Evolutionary conservation across 139 green algal species (phyloP).

Genomic region (Tetraselmis chui): DNA sequence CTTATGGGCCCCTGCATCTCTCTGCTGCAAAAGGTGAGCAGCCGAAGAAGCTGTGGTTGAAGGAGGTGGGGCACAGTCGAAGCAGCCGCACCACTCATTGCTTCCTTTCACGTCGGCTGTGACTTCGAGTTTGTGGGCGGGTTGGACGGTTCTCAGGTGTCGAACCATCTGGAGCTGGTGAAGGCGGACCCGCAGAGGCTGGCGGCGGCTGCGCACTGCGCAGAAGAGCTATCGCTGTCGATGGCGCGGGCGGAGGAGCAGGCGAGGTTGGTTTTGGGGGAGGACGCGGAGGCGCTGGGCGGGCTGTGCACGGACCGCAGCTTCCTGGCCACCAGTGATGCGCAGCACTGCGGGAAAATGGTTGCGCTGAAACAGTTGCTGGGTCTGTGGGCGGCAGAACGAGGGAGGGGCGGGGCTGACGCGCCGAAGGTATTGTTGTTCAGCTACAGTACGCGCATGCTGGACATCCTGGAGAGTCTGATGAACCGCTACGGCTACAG

Average conservation of each 20-base stretch:
- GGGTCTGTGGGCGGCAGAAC: conserved; percentile 12
- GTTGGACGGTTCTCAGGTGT: conserved; percentile 21
- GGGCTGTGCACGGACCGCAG: conserved; percentile 19
- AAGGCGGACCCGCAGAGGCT: conserved; percentile 30
- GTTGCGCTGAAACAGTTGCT: conserved; percentile 41
- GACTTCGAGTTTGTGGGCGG: background rate
- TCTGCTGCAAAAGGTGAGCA: conserved; percentile 52
- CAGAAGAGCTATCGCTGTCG: no score
- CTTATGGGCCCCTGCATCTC: conserved; percentile 43
- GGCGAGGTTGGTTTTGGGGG: conserved; percentile 48
- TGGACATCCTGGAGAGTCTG: conserved; percentile 46
- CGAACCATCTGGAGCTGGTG: conserved; percentile 73
- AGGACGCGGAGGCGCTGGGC: conserved; percentile 40
- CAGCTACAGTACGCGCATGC: conserved; percentile 44
- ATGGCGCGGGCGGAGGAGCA: conserved; percentile 16
- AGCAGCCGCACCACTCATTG: no score
- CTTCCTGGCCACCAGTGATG: conserved; percentile 30
- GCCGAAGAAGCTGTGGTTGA: no score
- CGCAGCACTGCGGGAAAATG: conserved; percentile 51
- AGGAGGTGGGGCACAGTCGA: no score
- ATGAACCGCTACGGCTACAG: conserved; percentile 29
- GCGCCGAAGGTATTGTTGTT: conserved; percentile 63
- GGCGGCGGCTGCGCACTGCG: background rate
- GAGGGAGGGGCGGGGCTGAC: background rate
- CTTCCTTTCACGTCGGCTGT: no score